Evolutionary conservation across 2,329 filamentous ascomycete species (phyloP).

Genomic region (Phaeosphaeria sp.): DNA sequence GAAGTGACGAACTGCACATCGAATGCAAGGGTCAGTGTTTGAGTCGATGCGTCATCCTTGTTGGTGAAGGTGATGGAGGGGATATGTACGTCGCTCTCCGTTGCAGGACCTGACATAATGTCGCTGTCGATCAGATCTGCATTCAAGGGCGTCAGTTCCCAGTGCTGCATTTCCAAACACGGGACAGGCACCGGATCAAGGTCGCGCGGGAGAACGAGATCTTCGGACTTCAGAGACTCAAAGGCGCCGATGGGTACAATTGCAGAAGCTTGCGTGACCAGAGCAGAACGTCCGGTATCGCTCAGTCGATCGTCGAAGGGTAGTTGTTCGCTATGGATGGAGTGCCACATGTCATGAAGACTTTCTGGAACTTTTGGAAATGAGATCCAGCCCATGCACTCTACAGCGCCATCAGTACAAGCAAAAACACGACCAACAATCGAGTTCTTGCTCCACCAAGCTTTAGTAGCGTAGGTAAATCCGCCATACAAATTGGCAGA

Average conservation of each 20-base stretch:
- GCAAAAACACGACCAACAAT: slow-evolving; percentile 62
- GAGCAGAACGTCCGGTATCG: slow-evolving; percentile 42
- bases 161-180: slow-evolving; percentile 30
- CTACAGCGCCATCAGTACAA: slow-evolving; percentile 51
- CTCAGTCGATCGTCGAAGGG: slow-evolving; percentile 44
- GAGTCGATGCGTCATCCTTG: slow-evolving; percentile 11
- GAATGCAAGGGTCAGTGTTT: slow-evolving; percentile 51
- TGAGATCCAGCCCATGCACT: slow-evolving; percentile 64
- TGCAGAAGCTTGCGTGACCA: slow-evolving; percentile 44
- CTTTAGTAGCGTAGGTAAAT: slow-evolving; percentile 57
- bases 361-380: slow-evolving; percentile 50
- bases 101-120: slow-evolving; percentile 10
- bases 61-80: slow-evolving; percentile 46
- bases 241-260: slow-evolving; percentile 36
- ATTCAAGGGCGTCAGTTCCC: slow-evolving; percentile 35
- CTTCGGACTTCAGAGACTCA: slow-evolving; percentile 33
- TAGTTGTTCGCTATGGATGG: slow-evolving; percentile 49
- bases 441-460: slow-evolving; percentile 65
- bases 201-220: slow-evolving; percentile 50
- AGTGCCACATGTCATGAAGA: slow-evolving; percentile 57
- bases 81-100: slow-evolving; percentile 31
- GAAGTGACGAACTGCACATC: slow-evolving; percentile 63
- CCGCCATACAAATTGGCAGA: slow-evolving; percentile 61
- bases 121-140: slow-evolving; percentile 34
- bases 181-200: slow-evolving; percentile 16